phyloP scores from a whole-genome alignment of 306 rosid species.

The barrel medic (Medicago truncatula) region MtrunA17r5.0-ANR NC_053042.1:45056001-45056500 shows the following conservation, averaged over 20 bases:
- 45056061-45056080: not conserved
- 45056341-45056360: conserved; percentile 66
- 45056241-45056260: conserved; percentile 79
- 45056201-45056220: not conserved
- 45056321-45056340: conserved; percentile 68
- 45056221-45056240: conserved; percentile 12
- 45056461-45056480: not conserved
- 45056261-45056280: conserved; percentile 71
- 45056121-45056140: not conserved
- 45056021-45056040: conserved; percentile 18
- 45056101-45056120: not conserved
- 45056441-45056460: conserved; percentile 2
- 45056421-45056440: conserved; percentile 1
- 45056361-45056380: conserved; percentile 23
- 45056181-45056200: conserved; percentile 4
- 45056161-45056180: conserved; percentile 13
- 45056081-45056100: not conserved
- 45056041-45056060: conserved; percentile 32
- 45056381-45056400: conserved; percentile 21
- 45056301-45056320: conserved; percentile 54
- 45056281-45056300: conserved; percentile 76
- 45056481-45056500: conserved; percentile 15
- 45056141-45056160: conserved; percentile 5
- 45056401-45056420: not conserved
- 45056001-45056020: conserved; percentile 4